Conservation (phyloP, 345 rosid species). For the Eucalyptus melliodora region DNA sequence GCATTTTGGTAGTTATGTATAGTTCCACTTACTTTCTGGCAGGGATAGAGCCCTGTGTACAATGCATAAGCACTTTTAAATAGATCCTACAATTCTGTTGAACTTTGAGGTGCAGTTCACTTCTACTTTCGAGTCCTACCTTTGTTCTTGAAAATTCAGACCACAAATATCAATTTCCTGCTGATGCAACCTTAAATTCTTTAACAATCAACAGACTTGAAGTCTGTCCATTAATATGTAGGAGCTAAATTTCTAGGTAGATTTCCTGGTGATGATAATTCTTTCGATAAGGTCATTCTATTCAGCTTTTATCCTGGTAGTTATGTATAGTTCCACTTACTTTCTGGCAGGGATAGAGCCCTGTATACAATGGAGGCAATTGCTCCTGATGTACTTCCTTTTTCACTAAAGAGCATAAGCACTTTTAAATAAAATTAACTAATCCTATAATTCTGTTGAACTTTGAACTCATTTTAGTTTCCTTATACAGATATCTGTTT, state of each 20-base stretch:
- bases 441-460: neutral
- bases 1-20: neutral
- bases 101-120: slow-evolving; percentile 18
- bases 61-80: neutral
- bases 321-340: neutral
- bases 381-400: neutral
- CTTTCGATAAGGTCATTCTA: neutral
- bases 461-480: neutral
- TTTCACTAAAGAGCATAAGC: neutral
- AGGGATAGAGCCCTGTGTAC: neutral
- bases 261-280: neutral
- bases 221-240: neutral
- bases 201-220: neutral
- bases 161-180: neutral
- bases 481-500: neutral
- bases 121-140: neutral
- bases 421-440: neutral
- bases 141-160: neutral
- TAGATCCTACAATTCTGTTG: neutral
- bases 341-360: neutral
- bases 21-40: neutral
- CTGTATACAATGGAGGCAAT: neutral
- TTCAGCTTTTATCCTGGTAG: neutral
- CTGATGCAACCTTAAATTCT: neutral
- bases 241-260: neutral